Conservation (phyloP, 2,329 filamentous ascomycete species). For the Coniochaeta sp. region DNA sequence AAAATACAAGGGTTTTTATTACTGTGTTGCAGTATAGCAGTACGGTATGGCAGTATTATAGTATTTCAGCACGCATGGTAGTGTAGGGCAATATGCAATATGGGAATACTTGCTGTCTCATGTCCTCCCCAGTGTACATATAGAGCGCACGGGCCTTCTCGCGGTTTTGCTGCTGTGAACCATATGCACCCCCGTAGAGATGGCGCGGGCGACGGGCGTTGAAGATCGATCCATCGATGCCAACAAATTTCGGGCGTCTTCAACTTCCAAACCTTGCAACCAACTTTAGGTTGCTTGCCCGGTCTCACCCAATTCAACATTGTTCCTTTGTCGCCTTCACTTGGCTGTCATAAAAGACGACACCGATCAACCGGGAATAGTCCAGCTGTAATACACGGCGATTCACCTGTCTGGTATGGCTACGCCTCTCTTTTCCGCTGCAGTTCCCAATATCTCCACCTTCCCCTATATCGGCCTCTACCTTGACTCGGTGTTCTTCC, state of each 20-base stretch:
- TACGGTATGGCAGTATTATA: no score
- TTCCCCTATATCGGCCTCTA: constrained; percentile 1
- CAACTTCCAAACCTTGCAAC: background rate
- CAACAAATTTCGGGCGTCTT: background rate
- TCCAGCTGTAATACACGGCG: no score
- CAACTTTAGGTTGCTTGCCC: background rate
- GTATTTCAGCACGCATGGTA: no score
- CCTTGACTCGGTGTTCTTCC: background rate
- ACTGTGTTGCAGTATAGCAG: no score
- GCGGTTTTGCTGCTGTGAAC: no score
- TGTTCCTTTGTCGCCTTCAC: background rate
- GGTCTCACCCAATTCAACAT: background rate
- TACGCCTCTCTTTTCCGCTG: background rate
- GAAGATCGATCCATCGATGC: background rate
- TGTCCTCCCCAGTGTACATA: no score
- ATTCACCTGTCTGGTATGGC: background rate
- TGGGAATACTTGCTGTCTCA: no score
- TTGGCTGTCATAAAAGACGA: background rate
- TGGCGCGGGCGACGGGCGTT: background rate
- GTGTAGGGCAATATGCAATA: no score
- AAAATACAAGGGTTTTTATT: no score
- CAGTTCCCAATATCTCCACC: background rate
- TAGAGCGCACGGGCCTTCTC: no score
- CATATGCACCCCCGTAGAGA: no score
- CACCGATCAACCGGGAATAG: background rate